Base-by-base conservation (phyloP, 2,329 filamentous ascomycete species). In the Paraconiothyrium sp. region DNA sequence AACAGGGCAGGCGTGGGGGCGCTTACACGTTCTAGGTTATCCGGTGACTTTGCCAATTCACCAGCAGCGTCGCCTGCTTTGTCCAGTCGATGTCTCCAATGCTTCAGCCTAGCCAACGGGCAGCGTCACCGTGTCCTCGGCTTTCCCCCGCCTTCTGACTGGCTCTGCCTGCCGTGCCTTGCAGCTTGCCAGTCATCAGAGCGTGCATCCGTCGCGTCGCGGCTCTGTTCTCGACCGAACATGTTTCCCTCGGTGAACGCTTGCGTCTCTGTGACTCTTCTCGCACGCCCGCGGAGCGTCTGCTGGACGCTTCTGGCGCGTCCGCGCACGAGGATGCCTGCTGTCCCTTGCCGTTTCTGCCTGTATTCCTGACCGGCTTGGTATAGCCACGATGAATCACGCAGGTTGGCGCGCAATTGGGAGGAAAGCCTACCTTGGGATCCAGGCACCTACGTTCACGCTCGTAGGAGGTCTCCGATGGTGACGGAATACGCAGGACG, bases 341-440 rank as follows among this genome's bases (percentile, higher is more conserved):
- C 56, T 54, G 51, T 58, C 62, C 63, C 62, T 64, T 60, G 54
- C 65, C 22, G 32, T 57, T 60, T 66, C 66, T 70, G 73, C 72
- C 72, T 72, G 55, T 65, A 47, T 43, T 34, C 47, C 61, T 67
- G 61, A 66, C 68, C 67, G 67, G 67, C 64, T 52, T 13, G 58
- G 63, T 72, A 72, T 68, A 70, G 74, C 74, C 74, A 69, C 73
- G 63, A 62, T 76, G 71, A 74, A 66, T 75, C 72, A 74, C 69
- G 61, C 65, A 64, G 58, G 60, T 67, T 54, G 11, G 43, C 43
- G 62, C 67, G 69, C 66, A 51, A 62, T 72, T 54, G 69, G 64
- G 71, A 35, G 49, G 34, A 37, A 16, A 8, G 35, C 34, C 32
- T n/a, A 41, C 67, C 67, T 70, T 60, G 59, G n/a, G 57, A 59